Evolutionary conservation across 1,139 yeast species (phyloP), one percentile per base, ranked within the genome.

Genomic region (Suhomyces chickasaworum): DNA sequence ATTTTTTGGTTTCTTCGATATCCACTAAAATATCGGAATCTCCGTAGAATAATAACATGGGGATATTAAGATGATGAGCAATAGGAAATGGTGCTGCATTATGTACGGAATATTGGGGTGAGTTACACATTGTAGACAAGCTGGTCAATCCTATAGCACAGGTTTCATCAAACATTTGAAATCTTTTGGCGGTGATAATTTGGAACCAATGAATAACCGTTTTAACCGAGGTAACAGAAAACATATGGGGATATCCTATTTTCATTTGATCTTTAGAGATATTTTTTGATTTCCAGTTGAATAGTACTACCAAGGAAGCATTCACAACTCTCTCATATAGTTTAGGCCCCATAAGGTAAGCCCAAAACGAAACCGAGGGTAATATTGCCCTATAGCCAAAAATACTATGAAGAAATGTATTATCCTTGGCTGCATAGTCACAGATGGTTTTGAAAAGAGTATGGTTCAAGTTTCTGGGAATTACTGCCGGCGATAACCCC

Each of bases 71-170:
- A 33, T 75, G 77, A 49, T 71, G 60, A 3, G 57, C 58, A 4
- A 57, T 49, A 3, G 80, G 80, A 48, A 75, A 81, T 2, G 85
- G 83, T 0, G 89, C 83, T 4, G 81, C 86, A 48, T 78, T 68
- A 57, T 81, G 63, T 1, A 61, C 57, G 25, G 69, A 73, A 15
- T 44, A 41, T 37, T 55, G 59, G 48, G 60, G 60, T 3, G 49
- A 23, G 2, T 40, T 45, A 38, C 46, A 46, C 20, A 50, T 37
- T 3, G 49, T 45, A 6, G 57, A 55, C 10, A 70, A 63, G 17
- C 68, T 69, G 6, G 57, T 55, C 7, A 69, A 60, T 5, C 73
- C 73, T 1, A 65, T 56, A n/a, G 63, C 57, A 8, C 69, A 66
- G 6, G 79, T 73, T 66, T 68, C 81, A 59, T 74, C 73, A 54